phyloP scores from a whole-genome alignment of 228 moss, liverwort and hornwort species.

The Sphagnum magellanicum region DNA sequence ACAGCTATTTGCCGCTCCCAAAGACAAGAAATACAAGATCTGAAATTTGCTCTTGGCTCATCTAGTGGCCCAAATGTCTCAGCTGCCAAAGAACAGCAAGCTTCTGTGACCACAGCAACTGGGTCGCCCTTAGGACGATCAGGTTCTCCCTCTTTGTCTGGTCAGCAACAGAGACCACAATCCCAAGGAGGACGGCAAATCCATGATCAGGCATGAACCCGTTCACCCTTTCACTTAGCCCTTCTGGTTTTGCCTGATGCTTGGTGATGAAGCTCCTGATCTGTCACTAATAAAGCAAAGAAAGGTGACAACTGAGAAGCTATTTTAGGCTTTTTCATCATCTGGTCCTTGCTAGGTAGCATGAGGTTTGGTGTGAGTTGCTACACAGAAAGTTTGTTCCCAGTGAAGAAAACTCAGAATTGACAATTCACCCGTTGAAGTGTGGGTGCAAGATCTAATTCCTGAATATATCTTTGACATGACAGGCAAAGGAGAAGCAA shows the following conservation, averaged over 20 bases:
- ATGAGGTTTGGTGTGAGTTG: too few relatives aligned
- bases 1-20: slow-evolving; percentile 80
- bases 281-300: too few relatives aligned
- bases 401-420: too few relatives aligned
- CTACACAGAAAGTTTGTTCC: too few relatives aligned
- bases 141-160: neutral
- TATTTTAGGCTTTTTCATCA: too few relatives aligned
- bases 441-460: neutral
- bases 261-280: too few relatives aligned
- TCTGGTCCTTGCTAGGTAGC: too few relatives aligned
- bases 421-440: too few relatives aligned
- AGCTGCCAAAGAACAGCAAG: neutral
- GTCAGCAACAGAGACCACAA: slow-evolving; percentile 16
- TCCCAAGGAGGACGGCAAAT: slow-evolving; percentile 44
- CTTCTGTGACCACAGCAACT: neutral
- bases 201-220: slow-evolving; percentile 63
- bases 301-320: too few relatives aligned
- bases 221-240: neutral
- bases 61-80: slow-evolving; percentile 13
- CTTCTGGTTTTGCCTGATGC: neutral
- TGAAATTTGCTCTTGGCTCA: slow-evolving; percentile 44
- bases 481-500: slow-evolving; percentile 48
- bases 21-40: slow-evolving; percentile 83
- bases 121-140: slow-evolving; percentile 11
- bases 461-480: neutral